Evolutionary conservation across 2,329 filamentous ascomycete genomes (phyloP).

Genomic region (Monilinia fructigena): DNA sequence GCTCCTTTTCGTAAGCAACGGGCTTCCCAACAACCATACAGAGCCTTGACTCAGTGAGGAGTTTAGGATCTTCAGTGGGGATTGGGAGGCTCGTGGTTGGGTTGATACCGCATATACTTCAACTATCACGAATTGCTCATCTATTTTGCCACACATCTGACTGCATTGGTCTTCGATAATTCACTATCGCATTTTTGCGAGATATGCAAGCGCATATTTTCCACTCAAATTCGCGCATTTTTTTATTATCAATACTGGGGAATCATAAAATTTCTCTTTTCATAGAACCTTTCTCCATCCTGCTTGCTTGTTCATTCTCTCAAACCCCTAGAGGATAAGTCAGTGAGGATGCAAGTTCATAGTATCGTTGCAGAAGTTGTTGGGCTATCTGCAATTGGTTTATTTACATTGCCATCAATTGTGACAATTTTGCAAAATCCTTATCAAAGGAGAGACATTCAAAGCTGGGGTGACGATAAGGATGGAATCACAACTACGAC

Average conservation of each 20-base stretch:
- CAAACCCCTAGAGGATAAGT: neutral
- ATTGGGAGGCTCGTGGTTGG: neutral
- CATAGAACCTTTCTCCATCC: neutral
- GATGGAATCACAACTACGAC: slow-evolving; percentile 67
- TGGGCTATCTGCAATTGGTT: slow-evolving; percentile 17
- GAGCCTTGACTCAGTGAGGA: neutral
- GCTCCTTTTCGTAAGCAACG: neutral
- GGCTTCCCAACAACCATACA: neutral
- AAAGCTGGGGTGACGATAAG: slow-evolving; percentile 57
- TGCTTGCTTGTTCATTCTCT: neutral
- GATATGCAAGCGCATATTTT: slow-evolving; percentile 18
- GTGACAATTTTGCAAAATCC: slow-evolving; percentile 13
- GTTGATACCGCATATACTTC: slow-evolving; percentile 2
- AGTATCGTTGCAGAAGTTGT: slow-evolving; percentile 20
- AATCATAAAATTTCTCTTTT: slow-evolving; percentile 10
- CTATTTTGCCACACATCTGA: slow-evolving; percentile 13
- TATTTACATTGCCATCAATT: slow-evolving; percentile 18
- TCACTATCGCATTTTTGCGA: slow-evolving; percentile 19
- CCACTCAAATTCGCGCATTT: slow-evolving; percentile 10
- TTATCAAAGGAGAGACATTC: slow-evolving; percentile 4
- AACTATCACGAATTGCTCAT: neutral
- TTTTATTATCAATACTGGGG: neutral
- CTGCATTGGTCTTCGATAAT: slow-evolving; percentile 13
- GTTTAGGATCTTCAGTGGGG: too few relatives aligned
- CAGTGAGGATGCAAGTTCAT: slow-evolving; percentile 7